These are phyloP conservation scores for Paraglomus occultum DNA, from an alignment of 192 early-diverging fungal genomes.

Conservation along the genomic window DNA sequence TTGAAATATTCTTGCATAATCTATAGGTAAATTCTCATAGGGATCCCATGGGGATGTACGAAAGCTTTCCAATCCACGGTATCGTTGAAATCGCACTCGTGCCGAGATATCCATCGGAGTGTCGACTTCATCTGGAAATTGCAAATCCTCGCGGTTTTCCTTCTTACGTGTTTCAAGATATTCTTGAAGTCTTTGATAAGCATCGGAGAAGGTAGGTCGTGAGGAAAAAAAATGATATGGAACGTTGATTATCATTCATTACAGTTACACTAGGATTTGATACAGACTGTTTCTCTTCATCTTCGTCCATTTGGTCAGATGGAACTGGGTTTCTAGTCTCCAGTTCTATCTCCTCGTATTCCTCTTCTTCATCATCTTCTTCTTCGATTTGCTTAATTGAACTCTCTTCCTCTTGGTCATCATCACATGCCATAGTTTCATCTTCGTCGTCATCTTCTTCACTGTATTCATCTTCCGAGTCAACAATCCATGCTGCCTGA, in stretches of 20 bases:
- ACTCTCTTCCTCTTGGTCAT: constrained; percentile 41
- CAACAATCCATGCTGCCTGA: constrained; percentile 97
- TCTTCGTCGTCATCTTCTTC: constrained; percentile 57
- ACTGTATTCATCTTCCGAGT: constrained; percentile 70
- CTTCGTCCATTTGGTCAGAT: constrained; percentile 40
- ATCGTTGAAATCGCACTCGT: constrained; percentile 84
- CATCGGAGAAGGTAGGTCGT: not conserved
- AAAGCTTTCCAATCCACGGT: constrained; percentile 93
- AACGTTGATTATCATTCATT: constrained; percentile 23
- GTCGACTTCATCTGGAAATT: constrained; percentile 98
- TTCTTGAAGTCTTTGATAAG: constrained; percentile 39
- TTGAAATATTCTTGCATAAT: constrained; percentile 96
- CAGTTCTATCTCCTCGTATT: constrained; percentile 52
- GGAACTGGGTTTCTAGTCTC: constrained; percentile 32
- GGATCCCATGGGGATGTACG: constrained; percentile 97
- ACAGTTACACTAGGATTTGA: not conserved
- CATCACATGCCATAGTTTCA: constrained; percentile 41
- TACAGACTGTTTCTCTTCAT: constrained; percentile 44
- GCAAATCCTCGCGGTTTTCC: constrained; percentile 67
- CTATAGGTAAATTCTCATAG: constrained; percentile 95
- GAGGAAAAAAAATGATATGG: constrained; percentile 33
- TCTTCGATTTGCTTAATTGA: constrained; percentile 24
- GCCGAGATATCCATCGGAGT: constrained; percentile 86
- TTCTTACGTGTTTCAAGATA: constrained; percentile 64
- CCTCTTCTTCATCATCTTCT: constrained; percentile 44